phyloP scores from a whole-genome alignment of 805 yeast species.

The Candida ficus region DNA sequence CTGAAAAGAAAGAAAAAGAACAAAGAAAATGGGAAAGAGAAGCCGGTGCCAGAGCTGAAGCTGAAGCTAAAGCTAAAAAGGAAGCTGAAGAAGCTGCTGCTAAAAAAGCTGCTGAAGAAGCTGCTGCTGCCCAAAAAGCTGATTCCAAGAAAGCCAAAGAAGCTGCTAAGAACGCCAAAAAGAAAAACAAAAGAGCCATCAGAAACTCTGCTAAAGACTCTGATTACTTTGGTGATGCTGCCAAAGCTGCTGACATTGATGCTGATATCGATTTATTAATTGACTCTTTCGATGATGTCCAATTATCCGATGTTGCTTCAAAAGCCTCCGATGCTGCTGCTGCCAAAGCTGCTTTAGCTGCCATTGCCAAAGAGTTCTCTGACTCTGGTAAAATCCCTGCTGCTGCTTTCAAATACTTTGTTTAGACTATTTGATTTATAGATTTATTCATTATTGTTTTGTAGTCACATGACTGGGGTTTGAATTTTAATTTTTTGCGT shows the following conservation, averaged over 20 bases:
- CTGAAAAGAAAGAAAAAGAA: constrained; percentile 92
- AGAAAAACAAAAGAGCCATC: constrained; percentile 90
- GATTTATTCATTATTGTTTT: too few species aligned
- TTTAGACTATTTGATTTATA: constrained; percentile 11
- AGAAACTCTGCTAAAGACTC: constrained; percentile 80
- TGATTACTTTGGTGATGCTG: constrained; percentile 79
- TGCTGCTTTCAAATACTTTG: constrained; percentile 49
- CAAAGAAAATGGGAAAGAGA: constrained; percentile 96
- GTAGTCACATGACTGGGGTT: too few species aligned
- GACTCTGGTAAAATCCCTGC: constrained; percentile 53
- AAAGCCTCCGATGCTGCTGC: constrained; percentile 53
- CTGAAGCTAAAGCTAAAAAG: constrained; percentile 82
- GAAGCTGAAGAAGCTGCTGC: constrained; percentile 87
- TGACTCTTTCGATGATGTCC: constrained; percentile 74
- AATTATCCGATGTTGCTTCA: constrained; percentile 68
- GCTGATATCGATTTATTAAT: constrained; percentile 75
- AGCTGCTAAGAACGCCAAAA: constrained; percentile 82
- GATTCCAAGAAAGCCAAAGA: constrained; percentile 93
- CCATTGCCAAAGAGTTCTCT: constrained; percentile 46
- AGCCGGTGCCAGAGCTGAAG: constrained; percentile 95
- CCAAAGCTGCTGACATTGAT: constrained; percentile 60
- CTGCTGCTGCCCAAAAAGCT: constrained; percentile 58
- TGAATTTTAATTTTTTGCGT: background rate
- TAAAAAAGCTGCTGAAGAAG: constrained; percentile 70
- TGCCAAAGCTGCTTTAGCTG: constrained; percentile 56